Evolutionary conservation across 768 basidiomycete genomes (phyloP).

Genomic region (Rossbeevera mucosa): DNA sequence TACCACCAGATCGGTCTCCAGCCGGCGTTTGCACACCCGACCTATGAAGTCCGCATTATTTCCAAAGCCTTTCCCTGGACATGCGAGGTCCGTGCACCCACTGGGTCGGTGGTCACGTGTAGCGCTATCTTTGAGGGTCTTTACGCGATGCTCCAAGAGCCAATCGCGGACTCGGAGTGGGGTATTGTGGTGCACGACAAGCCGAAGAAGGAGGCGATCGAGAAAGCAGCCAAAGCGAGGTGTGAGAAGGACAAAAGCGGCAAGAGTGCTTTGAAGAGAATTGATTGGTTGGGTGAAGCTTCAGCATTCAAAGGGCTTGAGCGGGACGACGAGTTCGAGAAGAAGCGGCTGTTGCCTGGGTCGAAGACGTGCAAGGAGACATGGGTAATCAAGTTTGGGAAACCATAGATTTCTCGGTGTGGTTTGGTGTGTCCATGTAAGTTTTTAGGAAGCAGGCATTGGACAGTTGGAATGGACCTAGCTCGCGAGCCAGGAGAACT

Average conservation of each 20-base stretch:
- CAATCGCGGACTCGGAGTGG: constrained; percentile 65
- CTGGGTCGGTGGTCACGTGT: constrained; percentile 38
- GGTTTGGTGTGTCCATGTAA: not conserved
- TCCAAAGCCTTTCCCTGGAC: constrained; percentile 64
- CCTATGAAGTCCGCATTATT: constrained; percentile 44
- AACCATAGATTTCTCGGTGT: constrained; percentile 13
- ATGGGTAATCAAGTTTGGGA: constrained; percentile 53
- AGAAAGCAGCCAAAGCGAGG: constrained; percentile 50
- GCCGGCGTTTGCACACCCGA: constrained; percentile 36
- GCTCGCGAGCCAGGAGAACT: not conserved
- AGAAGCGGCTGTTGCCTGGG: constrained; percentile 47
- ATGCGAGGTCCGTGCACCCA: constrained; percentile 45
- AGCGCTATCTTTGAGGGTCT: constrained; percentile 54
- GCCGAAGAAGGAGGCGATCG: constrained; percentile 40
- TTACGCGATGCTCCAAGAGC: constrained; percentile 45
- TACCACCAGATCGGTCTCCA: constrained; percentile 37
- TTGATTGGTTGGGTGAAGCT: constrained; percentile 60
- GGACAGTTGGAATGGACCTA: not conserved
- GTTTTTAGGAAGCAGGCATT: not conserved
- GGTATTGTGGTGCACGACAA: constrained; percentile 46
- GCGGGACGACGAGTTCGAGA: constrained; percentile 53
- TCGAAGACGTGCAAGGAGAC: constrained; percentile 43
- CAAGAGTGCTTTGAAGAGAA: constrained; percentile 42
- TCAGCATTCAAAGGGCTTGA: constrained; percentile 62
- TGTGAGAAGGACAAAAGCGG: constrained; percentile 27